Conservation (phyloP, 305 asterid species). For the Solanum hybrid region DNA sequence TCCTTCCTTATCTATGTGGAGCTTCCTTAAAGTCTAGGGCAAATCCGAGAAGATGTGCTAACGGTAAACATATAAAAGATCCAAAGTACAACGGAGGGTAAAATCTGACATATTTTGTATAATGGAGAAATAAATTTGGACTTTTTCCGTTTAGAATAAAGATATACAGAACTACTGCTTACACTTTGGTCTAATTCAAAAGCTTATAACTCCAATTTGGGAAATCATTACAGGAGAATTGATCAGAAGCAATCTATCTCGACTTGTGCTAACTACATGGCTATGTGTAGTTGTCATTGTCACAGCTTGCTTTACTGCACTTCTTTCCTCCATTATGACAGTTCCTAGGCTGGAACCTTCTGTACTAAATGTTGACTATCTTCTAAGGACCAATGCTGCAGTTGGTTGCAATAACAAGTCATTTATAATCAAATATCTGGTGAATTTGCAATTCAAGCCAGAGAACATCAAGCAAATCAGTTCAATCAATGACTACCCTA, state of each 20-base stretch:
- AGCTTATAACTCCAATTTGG: not conserved
- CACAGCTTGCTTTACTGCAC: constrained; percentile 52
- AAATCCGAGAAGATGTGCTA: not conserved
- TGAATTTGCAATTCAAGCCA: constrained; percentile 26
- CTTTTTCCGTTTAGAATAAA: not conserved
- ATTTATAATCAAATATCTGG: constrained; percentile 33
- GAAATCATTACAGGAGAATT: constrained; percentile 38
- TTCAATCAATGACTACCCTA: constrained; percentile 38
- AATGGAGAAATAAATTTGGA: not conserved
- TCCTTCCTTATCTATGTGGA: not conserved
- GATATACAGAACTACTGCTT: not conserved
- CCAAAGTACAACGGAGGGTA: not conserved
- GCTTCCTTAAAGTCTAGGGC: not conserved
- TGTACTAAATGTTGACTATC: constrained; percentile 26
- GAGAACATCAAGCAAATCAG: constrained; percentile 24
- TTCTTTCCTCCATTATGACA: constrained; percentile 52
- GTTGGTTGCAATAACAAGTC: constrained; percentile 58
- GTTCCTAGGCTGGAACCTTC: constrained; percentile 51
- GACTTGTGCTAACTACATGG: constrained; percentile 51
- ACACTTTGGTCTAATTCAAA: not conserved
- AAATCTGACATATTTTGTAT: not conserved
- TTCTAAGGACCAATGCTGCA: constrained; percentile 27
- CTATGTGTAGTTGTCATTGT: constrained; percentile 36
- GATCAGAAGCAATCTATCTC: constrained; percentile 34
- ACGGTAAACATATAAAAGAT: not conserved